Evolutionary conservation across 2,329 filamentous ascomycete species (phyloP).

Genomic region (Nothophoma quercina): DNA sequence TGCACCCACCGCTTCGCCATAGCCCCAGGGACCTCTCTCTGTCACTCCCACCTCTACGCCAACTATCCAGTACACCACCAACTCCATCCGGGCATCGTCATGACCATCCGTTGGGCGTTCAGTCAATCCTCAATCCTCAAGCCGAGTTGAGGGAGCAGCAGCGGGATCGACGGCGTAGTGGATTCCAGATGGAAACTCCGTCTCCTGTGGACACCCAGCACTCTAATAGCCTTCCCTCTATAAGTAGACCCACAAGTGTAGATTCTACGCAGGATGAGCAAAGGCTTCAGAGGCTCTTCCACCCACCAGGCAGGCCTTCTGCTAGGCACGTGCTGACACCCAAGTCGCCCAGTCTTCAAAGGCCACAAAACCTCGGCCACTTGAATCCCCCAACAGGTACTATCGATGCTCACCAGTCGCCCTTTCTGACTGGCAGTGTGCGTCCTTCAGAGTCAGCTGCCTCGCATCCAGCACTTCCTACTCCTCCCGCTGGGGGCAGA

Average conservation of each 20-base stretch:
- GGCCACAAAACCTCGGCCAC: conserved; percentile 59
- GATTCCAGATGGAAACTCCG: conserved; percentile 54
- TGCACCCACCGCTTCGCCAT: conserved; percentile 37
- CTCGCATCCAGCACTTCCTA: conserved; percentile 58
- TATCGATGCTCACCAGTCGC: conserved; percentile 58
- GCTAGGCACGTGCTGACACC: conserved; percentile 64
- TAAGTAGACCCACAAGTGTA: conserved; percentile 46
- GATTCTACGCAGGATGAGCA: conserved; percentile 41
- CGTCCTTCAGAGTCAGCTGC: conserved; percentile 54
- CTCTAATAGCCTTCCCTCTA: conserved; percentile 41
- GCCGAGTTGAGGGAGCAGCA: conserved; percentile 44
- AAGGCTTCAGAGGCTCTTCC: conserved; percentile 33
- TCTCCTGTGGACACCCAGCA: conserved; percentile 48
- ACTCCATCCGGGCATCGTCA: conserved; percentile 41
- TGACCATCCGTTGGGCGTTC: conserved; percentile 51
- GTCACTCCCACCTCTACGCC: conserved; percentile 46
- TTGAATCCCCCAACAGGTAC: conserved; percentile 55
- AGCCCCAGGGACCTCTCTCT: conserved; percentile 29
- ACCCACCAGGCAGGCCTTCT: conserved; percentile 34
- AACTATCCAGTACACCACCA: conserved; percentile 45
- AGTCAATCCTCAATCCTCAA: conserved; percentile 57
- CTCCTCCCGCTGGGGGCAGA: conserved; percentile 51
- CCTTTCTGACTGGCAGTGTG: conserved; percentile 55
- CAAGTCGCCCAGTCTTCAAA: conserved; percentile 60
- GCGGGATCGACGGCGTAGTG: conserved; percentile 50